These are phyloP conservation scores for Xylariaceae sp. DNA, from an alignment of 2,329 filamentous ascomycete species.

Conservation along the genomic window DNA sequence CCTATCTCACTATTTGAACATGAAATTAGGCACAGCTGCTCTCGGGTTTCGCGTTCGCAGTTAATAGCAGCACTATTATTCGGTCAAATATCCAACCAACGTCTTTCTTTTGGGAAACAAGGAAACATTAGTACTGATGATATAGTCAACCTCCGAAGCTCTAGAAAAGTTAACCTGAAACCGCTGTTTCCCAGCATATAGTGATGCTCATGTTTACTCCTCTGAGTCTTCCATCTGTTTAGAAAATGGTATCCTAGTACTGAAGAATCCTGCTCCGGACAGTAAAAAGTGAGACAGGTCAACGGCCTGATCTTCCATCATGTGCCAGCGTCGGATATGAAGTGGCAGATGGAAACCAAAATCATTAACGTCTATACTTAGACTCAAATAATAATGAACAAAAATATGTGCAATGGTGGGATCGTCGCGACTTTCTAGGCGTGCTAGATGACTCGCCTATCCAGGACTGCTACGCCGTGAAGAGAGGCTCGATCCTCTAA, in stretches of 20 bases:
- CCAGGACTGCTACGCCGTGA: slow-evolving; percentile 23
- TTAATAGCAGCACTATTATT: background rate
- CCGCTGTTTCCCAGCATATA: background rate
- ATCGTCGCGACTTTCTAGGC: slow-evolving; percentile 16
- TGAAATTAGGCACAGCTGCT: slow-evolving; percentile 8
- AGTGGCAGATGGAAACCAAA: slow-evolving; percentile 3
- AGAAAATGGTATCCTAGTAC: slow-evolving; percentile 11
- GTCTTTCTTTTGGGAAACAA: slow-evolving; percentile 13
- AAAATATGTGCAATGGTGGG: slow-evolving; percentile 18
- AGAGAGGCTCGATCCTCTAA: slow-evolving; percentile 23
- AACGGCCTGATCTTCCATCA: background rate
- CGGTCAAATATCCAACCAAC: background rate
- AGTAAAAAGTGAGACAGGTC: background rate
- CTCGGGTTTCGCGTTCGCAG: background rate
- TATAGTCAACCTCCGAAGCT: slow-evolving; percentile 5
- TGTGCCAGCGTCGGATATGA: background rate
- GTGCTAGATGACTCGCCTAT: slow-evolving; percentile 23
- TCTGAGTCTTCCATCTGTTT: background rate
- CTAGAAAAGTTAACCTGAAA: background rate
- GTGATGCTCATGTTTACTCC: slow-evolving; percentile 1
- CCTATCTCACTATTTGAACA: slow-evolving; percentile 6
- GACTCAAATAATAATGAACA: slow-evolving; percentile 19
- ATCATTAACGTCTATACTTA: slow-evolving; percentile 18
- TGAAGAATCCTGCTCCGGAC: background rate
- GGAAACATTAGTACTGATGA: slow-evolving; percentile 9